Evolutionary conservation across 805 yeast species (phyloP), one percentile per base, ranked within the genome.

Genomic region (Candida odintsovae): DNA sequence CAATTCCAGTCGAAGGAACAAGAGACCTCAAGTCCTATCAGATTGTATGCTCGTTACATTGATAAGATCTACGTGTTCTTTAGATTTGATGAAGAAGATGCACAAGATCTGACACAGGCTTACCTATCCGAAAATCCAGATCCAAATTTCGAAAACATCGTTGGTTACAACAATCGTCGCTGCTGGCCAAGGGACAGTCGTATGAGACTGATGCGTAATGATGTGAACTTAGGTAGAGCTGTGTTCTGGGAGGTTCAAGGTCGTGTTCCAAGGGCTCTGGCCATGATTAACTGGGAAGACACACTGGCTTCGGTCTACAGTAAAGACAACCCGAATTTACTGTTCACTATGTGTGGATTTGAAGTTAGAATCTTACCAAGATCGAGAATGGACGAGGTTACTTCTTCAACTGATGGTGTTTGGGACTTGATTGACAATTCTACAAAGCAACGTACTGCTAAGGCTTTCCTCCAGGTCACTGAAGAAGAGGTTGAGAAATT

Each of bases 161-260:
- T 86, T 31, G 95, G 95, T 0, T 92, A 90, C 64, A 86, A 86
- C 58, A 92, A 89, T 55, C 85, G 86, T 55, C 81, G 82, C 43
- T 90, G 97, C 61, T 94, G 99, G 99, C 97, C 99, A 3, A 70
- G 86, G 40, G 98, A 94, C 61, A 71, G 83, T 19, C 77, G 97
- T 49, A 94, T 94, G 98, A 78, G 89, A 53, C 67, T 94, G 42
- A 82, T 90, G 81, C 74, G 97, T 39, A 84, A 82, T 48, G 99
- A 94, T 67, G 97, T 92, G 5, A 86, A 89, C 54, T 71, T 94
- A 6, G 99, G 98, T 2, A 72, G 94, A 47, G 97, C 98, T 1
- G 85, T 83, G 0, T 88, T 85, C 61, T 89, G 97, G 96, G 97
- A 94, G 63, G 67, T 94, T 31, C 73, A 80, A 37, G 82, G 85